Percentiles rank a stretch among this genome's conserved stretches.
These are phyloP conservation scores for Trichosporon coremiiforme DNA, from an alignment of 1,284 basidiomycete genomes.

Conservation along the genomic window DNA sequence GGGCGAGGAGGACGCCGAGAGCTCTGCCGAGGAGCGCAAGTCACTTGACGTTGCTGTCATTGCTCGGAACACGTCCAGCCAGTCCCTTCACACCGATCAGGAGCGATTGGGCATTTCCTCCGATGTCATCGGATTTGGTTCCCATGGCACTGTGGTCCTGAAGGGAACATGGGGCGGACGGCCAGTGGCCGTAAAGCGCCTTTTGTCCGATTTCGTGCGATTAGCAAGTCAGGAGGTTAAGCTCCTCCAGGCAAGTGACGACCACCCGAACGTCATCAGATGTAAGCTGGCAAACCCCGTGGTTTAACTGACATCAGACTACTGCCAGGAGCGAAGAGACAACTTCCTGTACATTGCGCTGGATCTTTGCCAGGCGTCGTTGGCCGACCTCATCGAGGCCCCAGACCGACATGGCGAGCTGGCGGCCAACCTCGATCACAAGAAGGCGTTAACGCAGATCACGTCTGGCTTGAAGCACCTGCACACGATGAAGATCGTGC, in stretches of 20 bases:
- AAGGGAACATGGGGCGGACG: slow-evolving; percentile 92
- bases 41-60: slow-evolving; percentile 40
- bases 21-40: slow-evolving; percentile 28
- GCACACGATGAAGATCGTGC: slow-evolving; percentile 92
- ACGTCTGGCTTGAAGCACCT: slow-evolving; percentile 85
- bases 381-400: slow-evolving; percentile 87
- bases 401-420: slow-evolving; percentile 65
- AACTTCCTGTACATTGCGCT: slow-evolving; percentile 97
- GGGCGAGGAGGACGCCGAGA: slow-evolving; percentile 51
- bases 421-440: slow-evolving; percentile 79
- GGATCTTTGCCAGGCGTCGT: slow-evolving; percentile 90
- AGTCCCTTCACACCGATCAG: slow-evolving; percentile 44
- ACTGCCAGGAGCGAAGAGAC: slow-evolving; percentile 89
- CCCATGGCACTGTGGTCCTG: slow-evolving; percentile 93
- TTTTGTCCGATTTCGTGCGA: slow-evolving; percentile 92
- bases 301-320: slow-evolving; percentile 60
- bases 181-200: slow-evolving; percentile 93
- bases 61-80: slow-evolving; percentile 44
- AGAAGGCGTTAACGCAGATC: slow-evolving; percentile 84
- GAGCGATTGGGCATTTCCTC: slow-evolving; percentile 69
- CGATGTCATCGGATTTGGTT: slow-evolving; percentile 82
- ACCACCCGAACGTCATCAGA: slow-evolving; percentile 96
- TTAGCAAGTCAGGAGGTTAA: slow-evolving; percentile 92
- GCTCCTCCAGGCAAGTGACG: slow-evolving; percentile 92
- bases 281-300: slow-evolving; percentile 55